Conservation (phyloP, 2,329 filamentous ascomycete genomes). For the Metarhizium album region DNA sequence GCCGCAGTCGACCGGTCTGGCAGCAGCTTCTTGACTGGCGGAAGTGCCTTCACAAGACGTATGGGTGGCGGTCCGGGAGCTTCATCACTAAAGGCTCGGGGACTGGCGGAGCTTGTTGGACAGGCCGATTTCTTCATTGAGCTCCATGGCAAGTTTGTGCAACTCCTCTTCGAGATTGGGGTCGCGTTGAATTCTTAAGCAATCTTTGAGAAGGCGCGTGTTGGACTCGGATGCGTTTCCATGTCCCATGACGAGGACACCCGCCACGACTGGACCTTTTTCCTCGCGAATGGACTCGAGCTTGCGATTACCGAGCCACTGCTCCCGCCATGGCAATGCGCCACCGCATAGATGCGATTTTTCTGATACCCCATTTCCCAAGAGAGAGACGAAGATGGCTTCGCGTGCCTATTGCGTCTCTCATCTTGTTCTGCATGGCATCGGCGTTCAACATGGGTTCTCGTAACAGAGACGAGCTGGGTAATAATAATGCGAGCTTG, state of each 20-base stretch:
- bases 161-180: conserved; percentile 48
- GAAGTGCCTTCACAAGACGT: conserved; percentile 45
- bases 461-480: background rate
- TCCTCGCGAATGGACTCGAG: background rate
- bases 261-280: background rate
- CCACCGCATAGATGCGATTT: background rate
- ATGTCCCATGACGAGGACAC: background rate
- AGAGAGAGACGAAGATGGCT: background rate
- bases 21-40: conserved; percentile 47
- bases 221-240: background rate
- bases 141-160: conserved; percentile 53
- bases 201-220: background rate
- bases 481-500: background rate
- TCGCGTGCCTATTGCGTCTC: background rate
- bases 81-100: conserved; percentile 45
- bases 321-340: background rate
- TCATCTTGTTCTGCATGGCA: conserved; percentile 4
- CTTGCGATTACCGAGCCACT: background rate
- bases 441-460: conserved; percentile 2
- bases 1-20: conserved; percentile 28
- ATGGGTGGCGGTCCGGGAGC: conserved; percentile 47
- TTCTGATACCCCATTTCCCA: background rate
- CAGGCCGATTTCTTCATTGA: conserved; percentile 59
- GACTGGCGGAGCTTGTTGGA: conserved; percentile 55
- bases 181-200: conserved; percentile 39